These are phyloP conservation scores for Alternaria rosae DNA, from an alignment of 2,329 filamentous ascomycete genomes.

Conservation along the genomic window DNA sequence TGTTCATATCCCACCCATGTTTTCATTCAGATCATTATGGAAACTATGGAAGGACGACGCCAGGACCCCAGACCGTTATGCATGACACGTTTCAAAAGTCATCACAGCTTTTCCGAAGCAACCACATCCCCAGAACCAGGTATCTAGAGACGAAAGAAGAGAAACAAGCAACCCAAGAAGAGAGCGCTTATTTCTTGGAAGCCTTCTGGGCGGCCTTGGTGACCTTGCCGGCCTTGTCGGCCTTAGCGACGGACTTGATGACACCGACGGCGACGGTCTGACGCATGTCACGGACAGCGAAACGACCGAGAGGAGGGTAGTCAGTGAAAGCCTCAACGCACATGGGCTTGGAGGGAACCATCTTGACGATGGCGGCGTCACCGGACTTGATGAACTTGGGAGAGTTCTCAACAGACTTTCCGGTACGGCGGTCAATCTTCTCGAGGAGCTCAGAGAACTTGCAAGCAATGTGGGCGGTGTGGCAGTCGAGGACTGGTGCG, in stretches of 20 bases:
- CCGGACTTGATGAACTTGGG: conserved; percentile 99
- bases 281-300: conserved; percentile 98
- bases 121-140: conserved; percentile 49
- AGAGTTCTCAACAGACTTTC: conserved; percentile 88
- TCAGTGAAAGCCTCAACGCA: conserved; percentile 99
- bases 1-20: conserved; percentile 41
- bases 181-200: conserved; percentile 52
- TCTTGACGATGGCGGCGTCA: conserved; percentile 99
- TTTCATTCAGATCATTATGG: conserved; percentile 51
- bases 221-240: conserved; percentile 60
- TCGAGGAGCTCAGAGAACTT: conserved; percentile 99
- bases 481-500: conserved; percentile 98
- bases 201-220: conserved; percentile 57
- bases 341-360: conserved; percentile 99
- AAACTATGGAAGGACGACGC: conserved; percentile 51
- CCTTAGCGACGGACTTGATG: conserved; percentile 73
- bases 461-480: conserved; percentile 99
- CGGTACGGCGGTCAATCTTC: conserved; percentile 99
- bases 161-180: conserved; percentile 41
- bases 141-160: conserved; percentile 43
- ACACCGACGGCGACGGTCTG: conserved; percentile 88
- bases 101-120: conserved; percentile 49
- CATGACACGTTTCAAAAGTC: conserved; percentile 46
- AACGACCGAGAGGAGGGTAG: conserved; percentile 99
- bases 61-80: conserved; percentile 47